Evolutionary conservation across 75 land plant species (phyloP), one percentile per base, ranked within the genome.

Genomic region (Selaginella tamariscina): DNA sequence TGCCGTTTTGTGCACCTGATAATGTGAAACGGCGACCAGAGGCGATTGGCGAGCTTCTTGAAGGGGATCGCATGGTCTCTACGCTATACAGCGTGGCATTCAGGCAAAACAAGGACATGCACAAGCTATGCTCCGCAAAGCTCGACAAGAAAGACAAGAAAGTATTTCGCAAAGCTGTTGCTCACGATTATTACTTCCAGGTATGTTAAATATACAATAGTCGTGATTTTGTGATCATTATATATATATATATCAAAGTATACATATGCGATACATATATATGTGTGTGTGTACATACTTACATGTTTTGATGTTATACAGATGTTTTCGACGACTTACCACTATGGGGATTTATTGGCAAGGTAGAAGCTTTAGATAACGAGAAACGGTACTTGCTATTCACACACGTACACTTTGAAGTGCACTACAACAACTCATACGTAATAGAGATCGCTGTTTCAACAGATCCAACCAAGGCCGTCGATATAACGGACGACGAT

Each of bases 311-410:
- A 39, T 39, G 5, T 39, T 39, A 5, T 39, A 39, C 49, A 80
- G 72, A 80, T 80, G 80, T 80, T 75, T 80, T 75, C 56, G 82
- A 80, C 32, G 82, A 80, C 55, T 65, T 80, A 31, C 82, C 82
- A 15, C 55, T 80, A 32, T 80, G 82, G 82, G 82, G 82, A 13
- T 80, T 80, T 66, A 73, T 82, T 26, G 84, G 84, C 30, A 79
- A 65, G 71, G 69, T 73, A 69, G 82, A 80, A 64, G 24, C 9
- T 73, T 0, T 21, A 32, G 65, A 33, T 24, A 82, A 68, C n/a
- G 80, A 77, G 2, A 23, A 1, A 31, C 70, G 69, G 54, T 80
- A 77, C 60, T 75, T 32, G 26, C 75, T 79, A 1, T 79, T 67
- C 29, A 79, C 54, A 44, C 72, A 79, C 31, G 64, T 75, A 2